phyloP scores from a whole-genome alignment of 306 rosid genomes.

The Castanea mollissima region DNA sequence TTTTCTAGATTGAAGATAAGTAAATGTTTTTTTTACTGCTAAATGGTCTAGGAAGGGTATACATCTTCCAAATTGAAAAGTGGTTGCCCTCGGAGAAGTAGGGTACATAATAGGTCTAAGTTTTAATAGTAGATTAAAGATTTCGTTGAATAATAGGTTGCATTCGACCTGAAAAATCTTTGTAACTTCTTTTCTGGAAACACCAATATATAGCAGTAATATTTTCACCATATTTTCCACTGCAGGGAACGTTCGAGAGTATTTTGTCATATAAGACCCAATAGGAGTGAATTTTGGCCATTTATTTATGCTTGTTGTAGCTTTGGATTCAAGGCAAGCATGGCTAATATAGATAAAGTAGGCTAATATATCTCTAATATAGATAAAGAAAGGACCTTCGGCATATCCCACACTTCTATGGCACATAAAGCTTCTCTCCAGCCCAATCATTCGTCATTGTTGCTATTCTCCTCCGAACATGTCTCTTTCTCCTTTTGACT shows the following conservation, averaged over 20 bases:
- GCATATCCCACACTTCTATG: too few species aligned
- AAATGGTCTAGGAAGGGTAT: not conserved
- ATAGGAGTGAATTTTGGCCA: slow-evolving; percentile 24
- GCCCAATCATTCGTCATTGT: too few species aligned
- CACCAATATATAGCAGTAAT: not conserved
- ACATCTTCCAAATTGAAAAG: not conserved
- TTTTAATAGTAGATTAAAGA: too few species aligned
- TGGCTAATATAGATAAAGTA: too few species aligned
- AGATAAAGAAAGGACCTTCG: too few species aligned
- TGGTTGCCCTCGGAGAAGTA: not conserved
- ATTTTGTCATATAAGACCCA: slow-evolving; percentile 37
- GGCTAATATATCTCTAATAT: too few species aligned
- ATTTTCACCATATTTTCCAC: not conserved
- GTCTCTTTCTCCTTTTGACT: too few species aligned
- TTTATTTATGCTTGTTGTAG: slow-evolving; percentile 8
- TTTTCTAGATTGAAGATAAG: not conserved
- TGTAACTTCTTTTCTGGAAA: not conserved
- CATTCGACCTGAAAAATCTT: not conserved
- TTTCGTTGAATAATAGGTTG: not conserved
- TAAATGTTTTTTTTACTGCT: not conserved
- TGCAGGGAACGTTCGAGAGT: slow-evolving; percentile 46
- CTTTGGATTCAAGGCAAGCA: slow-evolving; percentile 23
- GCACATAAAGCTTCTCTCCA: too few species aligned
- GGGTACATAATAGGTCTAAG: too few species aligned
- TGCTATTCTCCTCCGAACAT: too few species aligned